phyloP scores from a whole-genome alignment of 345 rosid species.

The Brassica napus region DNA sequence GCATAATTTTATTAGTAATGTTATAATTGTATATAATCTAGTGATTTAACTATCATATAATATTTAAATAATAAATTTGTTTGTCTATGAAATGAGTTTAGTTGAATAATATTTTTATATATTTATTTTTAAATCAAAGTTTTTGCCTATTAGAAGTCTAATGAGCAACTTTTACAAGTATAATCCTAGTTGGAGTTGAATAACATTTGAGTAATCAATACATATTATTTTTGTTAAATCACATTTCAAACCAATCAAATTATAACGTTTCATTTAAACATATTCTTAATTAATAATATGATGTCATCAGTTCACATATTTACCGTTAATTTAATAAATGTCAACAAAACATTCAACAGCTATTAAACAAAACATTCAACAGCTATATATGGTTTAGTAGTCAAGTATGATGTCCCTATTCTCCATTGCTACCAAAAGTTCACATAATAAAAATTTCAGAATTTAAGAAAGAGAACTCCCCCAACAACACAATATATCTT shows the following conservation, averaged over 20 bases:
- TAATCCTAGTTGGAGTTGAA: neutral
- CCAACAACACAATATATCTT: slow-evolving; percentile 5
- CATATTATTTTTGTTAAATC: neutral
- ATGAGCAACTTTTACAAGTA: neutral
- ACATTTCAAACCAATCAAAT: neutral
- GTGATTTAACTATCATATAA: neutral
- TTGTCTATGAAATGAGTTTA: neutral
- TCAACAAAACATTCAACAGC: neutral
- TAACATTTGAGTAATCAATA: too few relatives aligned
- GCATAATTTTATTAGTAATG: neutral
- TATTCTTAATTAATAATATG: neutral
- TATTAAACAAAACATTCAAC: neutral
- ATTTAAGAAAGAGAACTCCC: slow-evolving; percentile 13
- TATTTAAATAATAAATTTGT: too few relatives aligned
- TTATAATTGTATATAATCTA: neutral
- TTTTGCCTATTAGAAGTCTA: neutral
- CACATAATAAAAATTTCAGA: neutral
- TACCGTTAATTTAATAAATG: neutral
- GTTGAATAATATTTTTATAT: neutral
- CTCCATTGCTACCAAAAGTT: slow-evolving; percentile 32
- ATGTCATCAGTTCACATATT: neutral
- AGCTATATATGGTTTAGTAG: neutral
- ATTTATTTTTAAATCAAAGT: neutral
- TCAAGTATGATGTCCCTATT: slow-evolving; percentile 31
- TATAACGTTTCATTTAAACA: neutral